Base-by-base conservation (phyloP, 345 rosid species). In the Noccaea bulbosa region DNA sequence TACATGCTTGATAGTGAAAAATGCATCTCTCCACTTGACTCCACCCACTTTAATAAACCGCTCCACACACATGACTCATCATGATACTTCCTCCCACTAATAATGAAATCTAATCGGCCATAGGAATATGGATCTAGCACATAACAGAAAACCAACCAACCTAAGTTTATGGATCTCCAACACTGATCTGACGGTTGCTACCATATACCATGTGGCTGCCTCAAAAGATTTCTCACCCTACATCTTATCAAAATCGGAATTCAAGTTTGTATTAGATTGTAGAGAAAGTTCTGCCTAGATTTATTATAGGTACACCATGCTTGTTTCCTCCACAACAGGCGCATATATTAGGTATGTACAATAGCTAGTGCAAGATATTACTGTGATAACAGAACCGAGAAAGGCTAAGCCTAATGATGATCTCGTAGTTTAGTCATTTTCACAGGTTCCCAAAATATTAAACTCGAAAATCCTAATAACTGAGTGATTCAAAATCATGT, bases 311-410 rank as follows among this genome's bases (percentile, higher is more conserved):
- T 35, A 35, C 38, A 35, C 8, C 38, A 35, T 35, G 40, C 41
- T 4, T 14, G n/a, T 39, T 30, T 40, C 32, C 43, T 27, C 24
- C 14, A 27, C 10, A 38, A 11, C 10, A 14, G 15, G 20, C 5
- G 8, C 58, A 27, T 14, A 50, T 41, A 2, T 49, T 50, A 14
- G 67, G 48, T 39, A 60, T 51, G 49, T 30, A 61, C 43, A 59
- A 22, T 70, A 59, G 49, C 54, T 57, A 69, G 55, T 68, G 35
- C 45, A 39, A 34, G 41, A 22, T 51, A 51, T 51, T 51, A 24
- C 11, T 11, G 9, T 54, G 62, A 67, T 67, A 41, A 32, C 22
- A 27, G 30, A 2, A 27, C 30, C 30, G 10, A 40, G 43, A 4
- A 15, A 67, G 41, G 20, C 30, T 66, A 52, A 39, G 27, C 51